Percentiles rank a stretch among this genome's conserved stretches.
These are phyloP conservation scores for Cephalotrichum gorgonifer DNA, from an alignment of 2,329 filamentous ascomycete species.

Conservation along the genomic window DNA sequence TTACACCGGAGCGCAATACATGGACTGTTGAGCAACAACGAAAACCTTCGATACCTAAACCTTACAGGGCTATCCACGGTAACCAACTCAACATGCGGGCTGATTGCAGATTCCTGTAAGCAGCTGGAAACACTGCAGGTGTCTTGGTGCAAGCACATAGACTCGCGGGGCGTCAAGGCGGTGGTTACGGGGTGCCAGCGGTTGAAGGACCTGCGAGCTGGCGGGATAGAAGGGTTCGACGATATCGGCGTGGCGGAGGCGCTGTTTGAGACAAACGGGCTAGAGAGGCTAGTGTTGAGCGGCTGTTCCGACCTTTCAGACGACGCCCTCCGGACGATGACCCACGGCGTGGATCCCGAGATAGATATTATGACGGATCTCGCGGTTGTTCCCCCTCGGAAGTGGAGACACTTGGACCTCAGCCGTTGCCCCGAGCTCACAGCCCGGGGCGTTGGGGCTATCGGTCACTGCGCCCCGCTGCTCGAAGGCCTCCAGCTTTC, in stretches of 20 bases:
- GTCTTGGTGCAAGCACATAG: conserved; percentile 85
- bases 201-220: conserved; percentile 69
- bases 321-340: conserved; percentile 58
- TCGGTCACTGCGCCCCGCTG: conserved; percentile 66
- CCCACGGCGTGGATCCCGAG: conserved; percentile 66
- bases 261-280: conserved; percentile 68
- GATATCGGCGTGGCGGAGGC: conserved; percentile 60
- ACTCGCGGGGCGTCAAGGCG: conserved; percentile 62
- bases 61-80: conserved; percentile 71
- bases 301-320: conserved; percentile 74
- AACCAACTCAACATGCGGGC: conserved; percentile 76
- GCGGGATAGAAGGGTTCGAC: conserved; percentile 73
- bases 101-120: conserved; percentile 71
- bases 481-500: conserved; percentile 78
- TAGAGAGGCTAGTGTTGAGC: conserved; percentile 74
- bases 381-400: conserved; percentile 66
- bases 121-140: conserved; percentile 79
- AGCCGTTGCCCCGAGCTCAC: conserved; percentile 70
- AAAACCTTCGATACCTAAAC: conserved; percentile 72
- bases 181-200: conserved; percentile 64
- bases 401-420: conserved; percentile 74
- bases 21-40: conserved; percentile 64
- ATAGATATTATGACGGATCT: conserved; percentile 71
- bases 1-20: conserved; percentile 70
- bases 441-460: conserved; percentile 55